These are phyloP conservation scores for Podospora tetraspora DNA, from an alignment of 495 filamentous ascomycete species.

Conservation along the genomic window DNA sequence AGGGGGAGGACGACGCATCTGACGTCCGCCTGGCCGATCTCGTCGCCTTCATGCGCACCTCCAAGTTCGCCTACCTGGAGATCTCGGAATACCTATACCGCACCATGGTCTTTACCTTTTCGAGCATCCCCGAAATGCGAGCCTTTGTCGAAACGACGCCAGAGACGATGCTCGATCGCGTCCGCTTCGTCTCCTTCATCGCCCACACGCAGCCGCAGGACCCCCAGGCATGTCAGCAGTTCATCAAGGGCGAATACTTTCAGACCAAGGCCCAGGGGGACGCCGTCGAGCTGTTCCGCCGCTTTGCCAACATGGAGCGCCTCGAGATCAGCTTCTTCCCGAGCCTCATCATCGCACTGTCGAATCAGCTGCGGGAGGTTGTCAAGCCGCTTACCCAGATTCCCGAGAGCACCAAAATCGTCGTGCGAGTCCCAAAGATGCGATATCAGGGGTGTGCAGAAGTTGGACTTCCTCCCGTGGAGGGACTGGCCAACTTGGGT, in stretches of 20 bases:
- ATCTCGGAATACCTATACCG: constrained; percentile 13
- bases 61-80: constrained; percentile 19
- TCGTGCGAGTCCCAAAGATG: constrained; percentile 8
- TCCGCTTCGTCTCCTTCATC: constrained; percentile 16
- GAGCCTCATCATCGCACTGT: constrained; percentile 6
- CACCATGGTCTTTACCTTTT: constrained; percentile 13
- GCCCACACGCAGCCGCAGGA: constrained; percentile 7
- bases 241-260: constrained; percentile 16
- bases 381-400: constrained; percentile 10
- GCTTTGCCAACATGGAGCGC: constrained; percentile 1
- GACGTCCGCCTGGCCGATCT: constrained; percentile 2
- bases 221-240: constrained; percentile 1
- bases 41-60: constrained; percentile 9
- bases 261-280: constrained; percentile 2
- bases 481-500: neutral
- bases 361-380: constrained; percentile 4
- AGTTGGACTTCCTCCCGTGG: neutral
- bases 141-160: constrained; percentile 10
- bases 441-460: neutral
- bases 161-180: neutral
- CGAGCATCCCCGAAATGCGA: constrained; percentile 11
- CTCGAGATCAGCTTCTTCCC: constrained; percentile 19
- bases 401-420: constrained; percentile 3
- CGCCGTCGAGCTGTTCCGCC: constrained; percentile 6
- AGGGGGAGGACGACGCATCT: neutral